Base-by-base conservation (phyloP, 495 filamentous ascomycete genomes). In the Xeromyces bisporus region DNA sequence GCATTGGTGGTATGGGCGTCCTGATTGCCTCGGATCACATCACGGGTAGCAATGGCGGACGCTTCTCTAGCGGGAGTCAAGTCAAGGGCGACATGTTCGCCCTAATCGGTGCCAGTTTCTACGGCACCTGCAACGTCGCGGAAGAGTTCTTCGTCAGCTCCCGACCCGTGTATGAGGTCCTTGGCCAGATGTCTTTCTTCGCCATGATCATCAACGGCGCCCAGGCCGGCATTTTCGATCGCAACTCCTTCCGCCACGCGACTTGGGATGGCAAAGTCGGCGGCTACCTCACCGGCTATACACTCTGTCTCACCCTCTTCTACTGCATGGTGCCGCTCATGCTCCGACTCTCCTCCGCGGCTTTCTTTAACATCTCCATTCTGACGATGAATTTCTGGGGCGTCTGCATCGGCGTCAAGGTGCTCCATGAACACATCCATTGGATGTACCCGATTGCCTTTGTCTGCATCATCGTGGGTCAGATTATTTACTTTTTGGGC, bases 301-400 rank as follows among this genome's bases (percentile, higher is more conserved):
- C 89, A 0, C 53, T 93, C 6, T 75, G 73, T 28, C 64, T 97
- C 7, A 56, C 64, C 23, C 50, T 86, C 31, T 97, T 97, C 62
- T 97, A 97, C 60, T 73, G 73, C 7, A 63, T 85, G 7, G 85
- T 76, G 4, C 89, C 89, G 11, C 60, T 94, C 28, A 60, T 96
- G 38, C 73, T 94, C 56, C 79, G 89, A 15, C 77, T 94, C 50
- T 73, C 80, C 3, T 77, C 69, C 6, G 89, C 89, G 0, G 89
- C 87, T 12, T 93, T 97, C 60, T 93, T 94, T 64, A 91, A 97
- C 53, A 84, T 97, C 50, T 83, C 75, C 17, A 61, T 97, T 46
- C 63, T 97, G 31, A 97, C 91, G 12, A 80, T 74, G 46, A 96
- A 93, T 56, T 96, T 96, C 62, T 96, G 91, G 87, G 83, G 83